Conservation (phyloP, 768 basidiomycete species). For the Pulveroboletus ravenelii region DNA sequence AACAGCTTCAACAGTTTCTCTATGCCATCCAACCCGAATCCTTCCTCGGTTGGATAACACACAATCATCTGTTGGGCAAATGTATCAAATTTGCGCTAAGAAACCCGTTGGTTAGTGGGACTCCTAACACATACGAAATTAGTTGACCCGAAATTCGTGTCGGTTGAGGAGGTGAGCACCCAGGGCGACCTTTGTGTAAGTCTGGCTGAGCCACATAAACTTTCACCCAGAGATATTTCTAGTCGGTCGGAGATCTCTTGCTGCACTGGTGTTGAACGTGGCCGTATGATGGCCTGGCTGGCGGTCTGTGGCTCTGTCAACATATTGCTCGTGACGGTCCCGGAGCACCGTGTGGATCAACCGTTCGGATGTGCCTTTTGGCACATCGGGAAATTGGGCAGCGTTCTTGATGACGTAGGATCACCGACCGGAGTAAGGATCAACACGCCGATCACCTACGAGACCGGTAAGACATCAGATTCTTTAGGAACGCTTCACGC, state of each 20-base stretch:
- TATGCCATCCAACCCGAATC: constrained; percentile 44
- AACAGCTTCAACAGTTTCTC: constrained; percentile 40
- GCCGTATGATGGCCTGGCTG: constrained; percentile 27
- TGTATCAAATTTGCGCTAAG: constrained; percentile 44
- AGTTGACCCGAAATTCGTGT: constrained; percentile 43
- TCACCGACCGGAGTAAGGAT: constrained; percentile 46
- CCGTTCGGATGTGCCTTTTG: constrained; percentile 47
- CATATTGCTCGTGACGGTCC: constrained; percentile 35
- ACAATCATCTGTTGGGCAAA: constrained; percentile 43
- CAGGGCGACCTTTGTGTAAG: constrained; percentile 38
- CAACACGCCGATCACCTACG: constrained; percentile 43
- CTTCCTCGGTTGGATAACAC: constrained; percentile 43
- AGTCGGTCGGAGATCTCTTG: constrained; percentile 35
- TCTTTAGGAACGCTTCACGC: no score
- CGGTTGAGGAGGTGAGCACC: constrained; percentile 38
- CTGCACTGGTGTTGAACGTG: constrained; percentile 47
- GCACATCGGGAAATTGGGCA: constrained; percentile 48
- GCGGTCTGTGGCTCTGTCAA: background rate
- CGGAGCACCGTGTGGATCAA: constrained; percentile 46
- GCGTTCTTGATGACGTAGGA: constrained; percentile 55
- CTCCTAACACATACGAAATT: background rate
- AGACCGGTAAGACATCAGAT: background rate
- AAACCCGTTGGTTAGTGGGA: background rate
- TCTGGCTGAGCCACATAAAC: constrained; percentile 40
- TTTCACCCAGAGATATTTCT: constrained; percentile 44